Evolutionary conservation across 192 early-diverging fungal genomes (phyloP).

Genomic region (Coemansia sp.): DNA sequence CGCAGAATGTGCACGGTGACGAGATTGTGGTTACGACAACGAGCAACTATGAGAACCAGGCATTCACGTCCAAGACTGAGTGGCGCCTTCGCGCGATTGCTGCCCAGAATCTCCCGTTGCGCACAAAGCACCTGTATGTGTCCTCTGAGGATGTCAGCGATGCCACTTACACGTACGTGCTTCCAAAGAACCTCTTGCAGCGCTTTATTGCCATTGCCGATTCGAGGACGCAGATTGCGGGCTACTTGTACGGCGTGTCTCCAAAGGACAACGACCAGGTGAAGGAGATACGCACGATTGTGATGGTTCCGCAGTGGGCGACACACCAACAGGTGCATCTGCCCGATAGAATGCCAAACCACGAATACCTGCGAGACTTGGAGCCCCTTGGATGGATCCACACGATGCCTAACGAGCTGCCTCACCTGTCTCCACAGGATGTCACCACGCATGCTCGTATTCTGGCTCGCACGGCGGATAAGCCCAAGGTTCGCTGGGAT

Average conservation of each 20-base stretch:
- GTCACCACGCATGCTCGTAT: slow-evolving; percentile 87
- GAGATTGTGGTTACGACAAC: slow-evolving; percentile 98
- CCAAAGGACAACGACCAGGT: slow-evolving; percentile 87
- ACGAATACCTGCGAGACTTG: slow-evolving; percentile 86
- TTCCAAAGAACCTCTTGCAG: slow-evolving; percentile 98
- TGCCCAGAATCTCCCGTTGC: slow-evolving; percentile 89
- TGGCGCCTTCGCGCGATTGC: slow-evolving; percentile 99
- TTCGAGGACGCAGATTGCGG: slow-evolving; percentile 92
- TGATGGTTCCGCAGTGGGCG: slow-evolving; percentile 97
- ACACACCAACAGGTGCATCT: slow-evolving; percentile 93
- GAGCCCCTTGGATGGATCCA: slow-evolving; percentile 99
- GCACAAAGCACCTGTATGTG: slow-evolving; percentile 96
- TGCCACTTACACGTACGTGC: slow-evolving; percentile 88
- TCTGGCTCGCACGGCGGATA: slow-evolving; percentile 71
- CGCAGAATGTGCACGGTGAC: slow-evolving; percentile 96
- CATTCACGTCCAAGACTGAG: slow-evolving; percentile 98
- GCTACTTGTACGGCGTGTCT: slow-evolving; percentile 90
- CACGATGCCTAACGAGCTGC: slow-evolving; percentile 91
- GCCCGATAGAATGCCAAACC: slow-evolving; percentile 81
- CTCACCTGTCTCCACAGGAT: slow-evolving; percentile 84
- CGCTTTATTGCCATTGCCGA: slow-evolving; percentile 95
- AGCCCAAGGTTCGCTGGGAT: slow-evolving; percentile 78
- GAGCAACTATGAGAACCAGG: slow-evolving; percentile 94
- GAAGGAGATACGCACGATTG: slow-evolving; percentile 92
- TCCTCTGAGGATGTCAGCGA: slow-evolving; percentile 95